phyloP scores from a whole-genome alignment of 441 rosid species.

The Mallotus japonicus region DNA sequence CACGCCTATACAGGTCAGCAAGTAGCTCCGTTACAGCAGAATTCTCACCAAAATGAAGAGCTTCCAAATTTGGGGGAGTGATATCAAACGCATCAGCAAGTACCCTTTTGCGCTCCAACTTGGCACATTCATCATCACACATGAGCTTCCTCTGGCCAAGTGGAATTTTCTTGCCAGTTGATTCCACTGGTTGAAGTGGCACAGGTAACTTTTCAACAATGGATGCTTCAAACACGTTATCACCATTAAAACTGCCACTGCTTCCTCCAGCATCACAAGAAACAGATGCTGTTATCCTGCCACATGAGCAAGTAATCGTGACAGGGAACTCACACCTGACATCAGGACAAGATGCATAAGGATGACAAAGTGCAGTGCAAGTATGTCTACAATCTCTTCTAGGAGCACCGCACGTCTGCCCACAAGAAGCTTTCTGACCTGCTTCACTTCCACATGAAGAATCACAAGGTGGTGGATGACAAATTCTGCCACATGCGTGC shows the following conservation, averaged over 20 bases:
- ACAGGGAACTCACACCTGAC: slow-evolving; percentile 76
- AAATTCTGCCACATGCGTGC: slow-evolving; percentile 91
- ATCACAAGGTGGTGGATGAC: slow-evolving; percentile 89
- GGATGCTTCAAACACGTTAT: slow-evolving; percentile 67
- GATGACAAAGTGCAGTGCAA: slow-evolving; percentile 82
- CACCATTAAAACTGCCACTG: slow-evolving; percentile 43
- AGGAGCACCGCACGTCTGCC: slow-evolving; percentile 96
- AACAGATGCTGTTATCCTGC: slow-evolving; percentile 69
- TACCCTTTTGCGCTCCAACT: slow-evolving; percentile 83
- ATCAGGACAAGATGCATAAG: slow-evolving; percentile 81
- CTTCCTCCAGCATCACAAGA: slow-evolving; percentile 95
- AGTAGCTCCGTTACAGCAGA: slow-evolving; percentile 66
- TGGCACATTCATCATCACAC: slow-evolving; percentile 92
- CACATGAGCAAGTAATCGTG: slow-evolving; percentile 82
- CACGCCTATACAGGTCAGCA: slow-evolving; percentile 81
- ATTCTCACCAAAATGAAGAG: slow-evolving; percentile 92
- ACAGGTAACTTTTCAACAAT: slow-evolving; percentile 68
- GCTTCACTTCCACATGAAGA: slow-evolving; percentile 37
- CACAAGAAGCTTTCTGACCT: slow-evolving; percentile 67
- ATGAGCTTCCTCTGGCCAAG: slow-evolving; percentile 90
- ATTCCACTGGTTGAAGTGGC: slow-evolving; percentile 75
- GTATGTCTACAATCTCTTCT: slow-evolving; percentile 93
- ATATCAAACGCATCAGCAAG: slow-evolving; percentile 98
- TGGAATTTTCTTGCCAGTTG: slow-evolving; percentile 54
- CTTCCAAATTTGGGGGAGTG: slow-evolving; percentile 67